Evolutionary conservation across 257 asterid genomes (phyloP).

Genomic region (Penstemon davidsonii): DNA sequence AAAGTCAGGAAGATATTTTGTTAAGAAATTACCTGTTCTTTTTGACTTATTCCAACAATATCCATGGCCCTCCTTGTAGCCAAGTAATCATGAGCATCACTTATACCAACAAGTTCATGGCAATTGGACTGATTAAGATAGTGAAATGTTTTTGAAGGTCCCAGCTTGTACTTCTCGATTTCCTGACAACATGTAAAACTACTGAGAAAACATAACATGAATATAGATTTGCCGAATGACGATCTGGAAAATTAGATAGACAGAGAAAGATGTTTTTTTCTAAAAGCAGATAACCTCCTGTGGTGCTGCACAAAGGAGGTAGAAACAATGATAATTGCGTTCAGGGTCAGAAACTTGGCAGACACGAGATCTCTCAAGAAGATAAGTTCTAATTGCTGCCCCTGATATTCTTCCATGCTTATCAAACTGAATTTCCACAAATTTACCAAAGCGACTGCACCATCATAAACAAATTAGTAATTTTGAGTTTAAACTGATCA

Average conservation of each 20-base stretch:
- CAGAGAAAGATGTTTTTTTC: conserved; percentile 8
- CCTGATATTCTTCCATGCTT: conserved; percentile 94
- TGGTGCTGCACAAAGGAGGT: conserved; percentile 97
- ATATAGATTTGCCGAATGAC: conserved; percentile 11
- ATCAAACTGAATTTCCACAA: conserved; percentile 95
- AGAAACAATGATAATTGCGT: conserved; percentile 94
- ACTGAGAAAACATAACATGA: conserved; percentile 26
- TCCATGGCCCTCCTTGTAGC: conserved; percentile 99
- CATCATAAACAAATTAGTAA: conserved; percentile 28
- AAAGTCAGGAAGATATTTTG: conserved; percentile 18
- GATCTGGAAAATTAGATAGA: conserved; percentile 24
- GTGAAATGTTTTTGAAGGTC: conserved; percentile 73
- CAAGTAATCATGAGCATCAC: conserved; percentile 89
- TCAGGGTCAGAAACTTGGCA: conserved; percentile 98
- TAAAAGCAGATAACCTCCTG: conserved; percentile 56
- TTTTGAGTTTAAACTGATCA: not conserved
- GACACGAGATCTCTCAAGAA: conserved; percentile 97
- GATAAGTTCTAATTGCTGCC: conserved; percentile 96
- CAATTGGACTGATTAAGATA: conserved; percentile 93
- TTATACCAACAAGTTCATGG: conserved; percentile 76
- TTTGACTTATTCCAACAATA: conserved; percentile 86
- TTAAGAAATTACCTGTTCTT: conserved; percentile 70
- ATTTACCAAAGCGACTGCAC: conserved; percentile 96
- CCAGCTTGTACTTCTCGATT: conserved; percentile 78
- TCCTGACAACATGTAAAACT: conserved; percentile 59